Percentiles rank a stretch among this genome's conserved stretches.
Conservation (phyloP, 2,329 filamentous ascomycete genomes). For the Diaporthe longicolla region DNA sequence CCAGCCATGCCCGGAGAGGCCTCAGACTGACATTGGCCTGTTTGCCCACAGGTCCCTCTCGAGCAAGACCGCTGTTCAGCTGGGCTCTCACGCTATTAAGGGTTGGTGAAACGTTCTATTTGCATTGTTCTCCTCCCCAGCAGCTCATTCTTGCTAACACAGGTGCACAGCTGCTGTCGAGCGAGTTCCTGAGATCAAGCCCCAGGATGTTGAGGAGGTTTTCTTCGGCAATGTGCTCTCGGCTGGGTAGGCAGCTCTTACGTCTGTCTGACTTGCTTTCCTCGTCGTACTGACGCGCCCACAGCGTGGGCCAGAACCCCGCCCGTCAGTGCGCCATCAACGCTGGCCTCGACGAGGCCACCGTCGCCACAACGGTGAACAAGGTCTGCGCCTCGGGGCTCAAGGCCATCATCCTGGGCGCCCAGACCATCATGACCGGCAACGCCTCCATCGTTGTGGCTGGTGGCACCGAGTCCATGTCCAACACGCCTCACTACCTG, state of each 20-base stretch:
- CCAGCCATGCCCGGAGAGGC: slow-evolving; percentile 17
- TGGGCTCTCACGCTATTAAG: slow-evolving; percentile 94
- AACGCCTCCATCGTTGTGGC: slow-evolving; percentile 94
- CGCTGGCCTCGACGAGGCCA: slow-evolving; percentile 85
- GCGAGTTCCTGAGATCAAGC: slow-evolving; percentile 87
- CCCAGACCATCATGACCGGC: slow-evolving; percentile 97
- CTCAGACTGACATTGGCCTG: slow-evolving; percentile 40
- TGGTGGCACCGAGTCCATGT: slow-evolving; percentile 98
- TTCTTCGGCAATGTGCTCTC: slow-evolving; percentile 99
- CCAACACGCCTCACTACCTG: slow-evolving; percentile 96
- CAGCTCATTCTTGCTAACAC: slow-evolving; percentile 39
- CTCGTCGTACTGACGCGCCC: slow-evolving; percentile 34
- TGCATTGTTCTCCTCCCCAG: not conserved
- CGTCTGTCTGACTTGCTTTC: slow-evolving; percentile 21
- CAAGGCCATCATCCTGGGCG: slow-evolving; percentile 94
- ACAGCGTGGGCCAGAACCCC: slow-evolving; percentile 93
- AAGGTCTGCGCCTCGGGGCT: slow-evolving; percentile 97
- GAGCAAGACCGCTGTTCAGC: slow-evolving; percentile 85
- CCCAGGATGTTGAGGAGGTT: slow-evolving; percentile 93
- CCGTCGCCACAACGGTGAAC: slow-evolving; percentile 94
- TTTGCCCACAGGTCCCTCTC: slow-evolving; percentile 79
- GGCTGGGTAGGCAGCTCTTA: slow-evolving; percentile 77
- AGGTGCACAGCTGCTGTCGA: slow-evolving; percentile 77
- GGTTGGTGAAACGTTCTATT: slow-evolving; percentile 63
- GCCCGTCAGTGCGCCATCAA: slow-evolving; percentile 93